phyloP scores from a whole-genome alignment of 2,329 filamentous ascomycete genomes.

The Aspergillus latus region DNA sequence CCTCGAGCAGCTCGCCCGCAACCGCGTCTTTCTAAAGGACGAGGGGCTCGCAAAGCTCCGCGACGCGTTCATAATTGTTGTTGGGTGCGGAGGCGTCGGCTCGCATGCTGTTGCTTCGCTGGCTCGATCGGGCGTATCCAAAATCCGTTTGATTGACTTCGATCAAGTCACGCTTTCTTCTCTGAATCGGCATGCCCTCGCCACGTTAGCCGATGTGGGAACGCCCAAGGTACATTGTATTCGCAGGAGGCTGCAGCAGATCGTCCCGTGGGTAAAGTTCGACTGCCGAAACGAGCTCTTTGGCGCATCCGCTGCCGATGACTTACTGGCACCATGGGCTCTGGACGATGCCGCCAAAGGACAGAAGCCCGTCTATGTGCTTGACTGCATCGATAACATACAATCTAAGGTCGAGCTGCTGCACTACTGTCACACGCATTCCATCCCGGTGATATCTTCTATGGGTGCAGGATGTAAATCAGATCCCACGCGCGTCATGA shows the following conservation, averaged over 20 bases:
- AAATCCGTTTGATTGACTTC: conserved; percentile 87
- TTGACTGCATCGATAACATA: conserved; percentile 98
- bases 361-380: conserved; percentile 75
- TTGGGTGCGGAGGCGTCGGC: conserved; percentile 92
- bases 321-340: conserved; percentile 67
- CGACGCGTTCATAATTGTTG: conserved; percentile 78
- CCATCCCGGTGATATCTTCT: conserved; percentile 80
- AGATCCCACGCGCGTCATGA: conserved; percentile 75
- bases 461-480: conserved; percentile 98
- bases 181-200: conserved; percentile 92
- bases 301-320: conserved; percentile 63
- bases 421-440: conserved; percentile 78
- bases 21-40: conserved; percentile 84
- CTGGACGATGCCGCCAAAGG: conserved; percentile 44
- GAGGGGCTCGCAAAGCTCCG: conserved; percentile 78
- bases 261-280: conserved; percentile 88
- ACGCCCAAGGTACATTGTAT: conserved; percentile 88
- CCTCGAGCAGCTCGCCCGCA: conserved; percentile 89
- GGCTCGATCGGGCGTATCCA: conserved; percentile 83
- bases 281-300: conserved; percentile 86
- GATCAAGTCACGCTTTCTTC: conserved; percentile 96
- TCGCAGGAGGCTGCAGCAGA: conserved; percentile 73
- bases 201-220: conserved; percentile 89
- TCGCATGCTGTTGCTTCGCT: conserved; percentile 87
- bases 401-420: conserved; percentile 91